A percentile compares a stretch with the other conserved stretches of the same genome.
Evolutionary conservation across 331 rosid species (phyloP).

Genomic region (Quercus tomentella): DNA sequence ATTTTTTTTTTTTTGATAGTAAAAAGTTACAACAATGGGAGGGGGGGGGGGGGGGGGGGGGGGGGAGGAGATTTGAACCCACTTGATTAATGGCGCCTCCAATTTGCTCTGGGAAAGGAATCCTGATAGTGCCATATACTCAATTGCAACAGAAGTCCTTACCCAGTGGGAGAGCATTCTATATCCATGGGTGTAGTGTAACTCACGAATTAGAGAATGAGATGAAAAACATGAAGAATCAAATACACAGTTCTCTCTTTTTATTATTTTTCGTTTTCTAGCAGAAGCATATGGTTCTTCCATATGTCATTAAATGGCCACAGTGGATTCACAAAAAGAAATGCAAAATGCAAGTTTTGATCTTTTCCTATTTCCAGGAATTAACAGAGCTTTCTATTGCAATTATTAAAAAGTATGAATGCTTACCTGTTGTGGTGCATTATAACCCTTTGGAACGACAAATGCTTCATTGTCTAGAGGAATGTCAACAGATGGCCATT

Average conservation of each 20-base stretch:
- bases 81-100: neutral
- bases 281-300: neutral
- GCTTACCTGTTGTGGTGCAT: constrained; percentile 92
- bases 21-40: neutral
- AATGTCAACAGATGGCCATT: constrained; percentile 72
- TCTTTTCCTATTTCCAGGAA: neutral
- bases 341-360: neutral
- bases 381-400: neutral
- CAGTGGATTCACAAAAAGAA: neutral
- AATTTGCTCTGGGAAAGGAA: neutral
- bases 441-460: constrained; percentile 65
- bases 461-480: constrained; percentile 68
- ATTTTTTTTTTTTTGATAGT: neutral
- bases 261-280: neutral
- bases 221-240: too few relatives aligned
- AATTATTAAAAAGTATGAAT: neutral
- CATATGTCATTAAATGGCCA: neutral
- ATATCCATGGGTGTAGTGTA: too few relatives aligned
- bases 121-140: neutral
- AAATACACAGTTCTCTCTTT: neutral
- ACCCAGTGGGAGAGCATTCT: neutral
- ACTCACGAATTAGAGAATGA: too few relatives aligned
- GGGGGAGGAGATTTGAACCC: neutral
- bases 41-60: neutral
- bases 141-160: neutral